Percentiles rank a stretch among this genome's conserved stretches.
phyloP scores from a whole-genome alignment of 2,329 filamentous ascomycete species.

The Cladorrhinum sp. region DNA sequence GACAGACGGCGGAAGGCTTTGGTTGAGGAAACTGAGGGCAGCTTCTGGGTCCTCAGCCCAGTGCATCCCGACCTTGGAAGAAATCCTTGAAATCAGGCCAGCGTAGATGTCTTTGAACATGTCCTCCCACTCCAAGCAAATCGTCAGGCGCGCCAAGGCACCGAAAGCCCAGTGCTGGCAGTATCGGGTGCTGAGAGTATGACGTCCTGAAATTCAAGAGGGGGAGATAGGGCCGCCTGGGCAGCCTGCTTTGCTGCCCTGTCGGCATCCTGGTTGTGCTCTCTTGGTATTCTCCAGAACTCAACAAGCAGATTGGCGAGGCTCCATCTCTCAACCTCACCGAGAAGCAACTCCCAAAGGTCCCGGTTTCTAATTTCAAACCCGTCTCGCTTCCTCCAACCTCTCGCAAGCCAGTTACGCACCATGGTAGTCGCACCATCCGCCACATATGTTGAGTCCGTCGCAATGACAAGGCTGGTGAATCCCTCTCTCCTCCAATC shows the following conservation, averaged over 20 bases:
- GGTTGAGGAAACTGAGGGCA: no score
- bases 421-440: conserved; percentile 44
- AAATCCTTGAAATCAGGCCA: no score
- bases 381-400: conserved; percentile 40
- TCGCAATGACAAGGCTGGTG: conserved; percentile 47
- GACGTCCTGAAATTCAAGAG: no score
- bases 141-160: no score
- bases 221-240: no score
- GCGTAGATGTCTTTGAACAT: no score
- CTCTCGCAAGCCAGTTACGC: conserved; percentile 41
- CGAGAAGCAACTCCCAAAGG: conserved; percentile 49
- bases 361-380: conserved; percentile 48
- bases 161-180: no score
- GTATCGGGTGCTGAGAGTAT: no score
- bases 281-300: conserved; percentile 48
- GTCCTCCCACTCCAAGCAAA: no score
- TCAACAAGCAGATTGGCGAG: conserved; percentile 35
- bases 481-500: conserved; percentile 43
- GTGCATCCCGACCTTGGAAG: no score
- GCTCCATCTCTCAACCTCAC: conserved; percentile 35
- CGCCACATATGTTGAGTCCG: conserved; percentile 51
- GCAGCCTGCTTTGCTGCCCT: conserved; percentile 36
- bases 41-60: no score
- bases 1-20: no score
- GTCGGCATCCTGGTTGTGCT: conserved; percentile 43